These are phyloP conservation scores for Polygonum aviculare DNA, from an alignment of 148 eudicot species.

Conservation along the genomic window DNA sequence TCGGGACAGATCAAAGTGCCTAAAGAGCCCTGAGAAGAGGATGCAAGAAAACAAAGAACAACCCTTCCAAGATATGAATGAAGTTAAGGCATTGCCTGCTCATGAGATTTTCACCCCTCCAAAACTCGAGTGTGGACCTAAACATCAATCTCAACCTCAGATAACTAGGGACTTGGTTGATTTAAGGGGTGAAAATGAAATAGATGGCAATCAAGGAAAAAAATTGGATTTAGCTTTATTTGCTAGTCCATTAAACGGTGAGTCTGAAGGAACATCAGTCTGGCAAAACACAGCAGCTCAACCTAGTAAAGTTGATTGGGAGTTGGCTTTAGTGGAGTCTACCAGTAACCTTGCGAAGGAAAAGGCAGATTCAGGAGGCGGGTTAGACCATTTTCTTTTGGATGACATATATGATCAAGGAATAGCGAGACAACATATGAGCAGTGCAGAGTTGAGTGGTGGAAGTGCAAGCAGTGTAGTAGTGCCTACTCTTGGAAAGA, in stretches of 20 bases:
- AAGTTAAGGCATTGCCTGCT: slow-evolving; percentile 71
- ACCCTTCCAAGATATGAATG: slow-evolving; percentile 62
- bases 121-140: slow-evolving; percentile 20
- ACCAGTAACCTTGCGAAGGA: slow-evolving; percentile 56
- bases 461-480: slow-evolving; percentile 88
- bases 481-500: slow-evolving; percentile 41
- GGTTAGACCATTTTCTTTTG: slow-evolving; percentile 48
- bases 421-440: slow-evolving; percentile 55
- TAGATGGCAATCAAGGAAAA: slow-evolving; percentile 67
- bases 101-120: slow-evolving; percentile 51
- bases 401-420: slow-evolving; percentile 75
- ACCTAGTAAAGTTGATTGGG: slow-evolving; percentile 78
- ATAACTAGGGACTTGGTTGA: slow-evolving; percentile 45
- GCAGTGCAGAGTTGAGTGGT: slow-evolving; percentile 38
- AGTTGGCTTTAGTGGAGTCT: slow-evolving; percentile 67
- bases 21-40: slow-evolving; percentile 59
- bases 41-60: slow-evolving; percentile 46
- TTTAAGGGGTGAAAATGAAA: slow-evolving; percentile 46
- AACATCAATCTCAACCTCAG: slow-evolving; percentile 41
- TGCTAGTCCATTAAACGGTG: slow-evolving; percentile 53
- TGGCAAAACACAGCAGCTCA: slow-evolving; percentile 79
- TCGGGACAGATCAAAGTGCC: slow-evolving; percentile 59
- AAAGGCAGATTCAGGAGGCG: slow-evolving; percentile 55
- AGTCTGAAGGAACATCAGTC: slow-evolving; percentile 54
- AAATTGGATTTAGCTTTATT: slow-evolving; percentile 63